Base-by-base conservation (phyloP, 2,329 filamentous ascomycete genomes). In the Diaporthe caulivora region DNA sequence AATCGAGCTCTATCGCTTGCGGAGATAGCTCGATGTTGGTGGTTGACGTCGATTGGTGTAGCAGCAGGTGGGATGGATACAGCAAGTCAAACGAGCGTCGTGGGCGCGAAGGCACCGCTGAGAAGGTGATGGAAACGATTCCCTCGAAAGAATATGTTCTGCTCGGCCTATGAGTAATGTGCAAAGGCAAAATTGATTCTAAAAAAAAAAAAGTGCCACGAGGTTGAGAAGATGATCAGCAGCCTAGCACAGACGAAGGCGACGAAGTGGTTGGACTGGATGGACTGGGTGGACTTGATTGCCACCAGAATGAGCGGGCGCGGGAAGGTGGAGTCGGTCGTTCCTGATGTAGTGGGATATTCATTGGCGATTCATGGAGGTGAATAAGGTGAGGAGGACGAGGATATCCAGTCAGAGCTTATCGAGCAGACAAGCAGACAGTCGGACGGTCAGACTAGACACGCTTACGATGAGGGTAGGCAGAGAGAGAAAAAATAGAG, bases 331-430 rank as follows among this genome's bases (percentile, higher is more conserved):
- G 62, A 67, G 62, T 26, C 62, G 47, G 47, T 53, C 47, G 62
- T 49, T 51, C 47, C 47, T 67, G 62, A 21, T 67, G 62, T 53
- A 67, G 62, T 67, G 47, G 62, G 62, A 67, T 67, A 67, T 67
- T 67, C 62, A 67, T 67, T 67, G 62, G 62, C 44, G 62, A 67
- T 53, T 53, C 62, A 67, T 67, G 51, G 62, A 37, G 60, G n/a
- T 37, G 44, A 34, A 37, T 17, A 15, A n/a, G 37, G 34, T 18
- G n/a, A n/a, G 34, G 34, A 26, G n/a, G 24, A 37, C 11, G 24
- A 29, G 62, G 10, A 26, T 34, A 21, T 67, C 47, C n/a, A 67
- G 31, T 24, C 31, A 40, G 62, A 13, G 47, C n/a, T 21, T 67
- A 47, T 40, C 62, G n/a, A 40, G 37, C n/a, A 8, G 37, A 40